Conservation (phyloP, 2,329 filamentous ascomycete genomes). For the Monilinia laxa region DNA sequence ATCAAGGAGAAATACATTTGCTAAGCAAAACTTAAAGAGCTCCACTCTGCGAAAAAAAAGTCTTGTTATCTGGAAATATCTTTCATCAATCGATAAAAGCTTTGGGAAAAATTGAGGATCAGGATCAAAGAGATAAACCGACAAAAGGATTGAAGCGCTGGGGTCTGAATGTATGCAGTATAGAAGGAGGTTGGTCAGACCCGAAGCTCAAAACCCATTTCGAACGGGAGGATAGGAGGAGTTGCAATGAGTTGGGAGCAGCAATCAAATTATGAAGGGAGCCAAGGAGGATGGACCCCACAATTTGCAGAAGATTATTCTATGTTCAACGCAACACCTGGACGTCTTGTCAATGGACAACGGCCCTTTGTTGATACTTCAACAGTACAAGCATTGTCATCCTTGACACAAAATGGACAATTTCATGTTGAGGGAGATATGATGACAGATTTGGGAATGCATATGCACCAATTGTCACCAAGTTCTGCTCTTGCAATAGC, state of each 20-base stretch:
- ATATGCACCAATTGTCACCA: conserved; percentile 61
- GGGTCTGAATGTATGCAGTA: conserved; percentile 22
- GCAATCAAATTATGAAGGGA: conserved; percentile 49
- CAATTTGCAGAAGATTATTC: conserved; percentile 64
- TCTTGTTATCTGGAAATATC: conserved; percentile 13
- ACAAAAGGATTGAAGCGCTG: conserved; percentile 5
- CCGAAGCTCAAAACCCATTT: conserved; percentile 6
- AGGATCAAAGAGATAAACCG: background rate
- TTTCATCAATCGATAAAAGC: conserved; percentile 2
- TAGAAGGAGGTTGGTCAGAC: conserved; percentile 18
- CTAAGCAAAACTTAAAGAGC: conserved; percentile 20
- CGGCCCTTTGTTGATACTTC: conserved; percentile 35
- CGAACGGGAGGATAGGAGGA: conserved; percentile 17
- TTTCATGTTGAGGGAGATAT: conserved; percentile 50
- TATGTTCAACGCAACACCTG: conserved; percentile 64
- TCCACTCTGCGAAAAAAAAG: conserved; percentile 22
- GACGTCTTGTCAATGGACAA: conserved; percentile 48
- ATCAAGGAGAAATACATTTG: conserved; percentile 20
- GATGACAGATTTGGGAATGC: conserved; percentile 54
- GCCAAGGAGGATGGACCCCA: conserved; percentile 57
- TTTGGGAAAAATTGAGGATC: background rate
- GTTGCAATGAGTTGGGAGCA: conserved; percentile 65
- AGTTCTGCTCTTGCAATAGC: conserved; percentile 54
- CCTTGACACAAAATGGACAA: conserved; percentile 47
- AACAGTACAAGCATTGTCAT: conserved; percentile 31